A percentile compares a stretch with the other conserved stretches of the same genome.
These are phyloP conservation scores for Plasmopara muralis DNA, from an alignment of 352 stramenopile genomes.

Conservation along the genomic window DNA sequence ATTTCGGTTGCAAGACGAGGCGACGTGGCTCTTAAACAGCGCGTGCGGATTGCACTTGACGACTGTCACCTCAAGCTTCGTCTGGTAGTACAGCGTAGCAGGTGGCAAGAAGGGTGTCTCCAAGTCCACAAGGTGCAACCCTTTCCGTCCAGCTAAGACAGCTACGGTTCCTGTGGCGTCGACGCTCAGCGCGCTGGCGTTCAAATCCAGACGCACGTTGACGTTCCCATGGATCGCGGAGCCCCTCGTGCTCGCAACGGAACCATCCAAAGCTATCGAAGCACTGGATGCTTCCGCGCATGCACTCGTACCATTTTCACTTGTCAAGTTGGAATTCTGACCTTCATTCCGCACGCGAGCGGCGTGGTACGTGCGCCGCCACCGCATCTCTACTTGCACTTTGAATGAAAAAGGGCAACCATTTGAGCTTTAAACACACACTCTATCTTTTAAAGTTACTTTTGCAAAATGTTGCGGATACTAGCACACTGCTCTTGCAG, in stretches of 20 bases:
- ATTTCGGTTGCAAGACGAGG: slow-evolving; percentile 75
- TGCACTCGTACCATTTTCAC: not conserved
- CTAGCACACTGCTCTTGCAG: slow-evolving; percentile 26
- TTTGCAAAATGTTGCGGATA: slow-evolving; percentile 38
- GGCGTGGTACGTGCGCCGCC: slow-evolving; percentile 13
- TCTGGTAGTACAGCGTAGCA: slow-evolving; percentile 69
- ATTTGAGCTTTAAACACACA: not conserved
- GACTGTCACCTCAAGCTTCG: slow-evolving; percentile 72
- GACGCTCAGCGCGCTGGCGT: slow-evolving; percentile 61
- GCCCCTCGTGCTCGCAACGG: slow-evolving; percentile 7
- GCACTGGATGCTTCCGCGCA: slow-evolving; percentile 5
- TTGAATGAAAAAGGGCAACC: not conserved
- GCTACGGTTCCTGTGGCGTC: slow-evolving; percentile 60
- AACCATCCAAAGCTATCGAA: slow-evolving; percentile 9
- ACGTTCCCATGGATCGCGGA: slow-evolving; percentile 36
- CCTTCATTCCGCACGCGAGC: not conserved
- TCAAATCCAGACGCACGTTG: slow-evolving; percentile 55
- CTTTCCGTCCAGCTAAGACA: slow-evolving; percentile 60
- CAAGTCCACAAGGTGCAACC: slow-evolving; percentile 67
- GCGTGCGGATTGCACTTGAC: slow-evolving; percentile 74
- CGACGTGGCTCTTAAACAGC: slow-evolving; percentile 56
- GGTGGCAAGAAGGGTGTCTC: slow-evolving; percentile 46
- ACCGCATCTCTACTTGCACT: slow-evolving; percentile 12
- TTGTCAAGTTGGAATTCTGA: slow-evolving; percentile 1
- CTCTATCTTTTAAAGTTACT: slow-evolving; percentile 19